phyloP scores from a whole-genome alignment of 352 stramenopile genomes.

The Thalassiosira mediterranea region DNA sequence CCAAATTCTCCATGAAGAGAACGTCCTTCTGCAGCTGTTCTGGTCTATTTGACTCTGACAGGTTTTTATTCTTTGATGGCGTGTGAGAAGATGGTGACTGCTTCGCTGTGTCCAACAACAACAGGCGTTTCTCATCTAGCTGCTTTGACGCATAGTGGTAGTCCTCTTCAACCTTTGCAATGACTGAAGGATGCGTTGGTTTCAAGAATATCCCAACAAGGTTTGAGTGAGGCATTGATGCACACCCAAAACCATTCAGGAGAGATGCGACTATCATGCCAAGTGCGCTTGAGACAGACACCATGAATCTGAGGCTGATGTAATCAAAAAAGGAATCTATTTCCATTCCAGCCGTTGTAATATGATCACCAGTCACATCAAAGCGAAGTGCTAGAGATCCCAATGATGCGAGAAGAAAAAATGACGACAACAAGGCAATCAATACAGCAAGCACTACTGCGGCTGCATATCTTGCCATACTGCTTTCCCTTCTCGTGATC shows the following conservation, averaged over 20 bases:
- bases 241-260: conserved; percentile 78
- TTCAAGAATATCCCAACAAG: conserved; percentile 69
- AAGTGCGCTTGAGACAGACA: conserved; percentile 63
- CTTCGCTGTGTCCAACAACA: conserved; percentile 13
- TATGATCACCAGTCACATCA: conserved; percentile 18
- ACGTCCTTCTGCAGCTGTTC: conserved; percentile 42
- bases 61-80: conserved; percentile 7
- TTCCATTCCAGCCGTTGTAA: neutral
- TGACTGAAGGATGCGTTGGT: conserved; percentile 45
- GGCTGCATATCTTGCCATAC: conserved; percentile 3
- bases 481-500: conserved; percentile 3
- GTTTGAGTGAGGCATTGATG: conserved; percentile 73
- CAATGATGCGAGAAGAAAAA: conserved; percentile 8
- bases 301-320: conserved; percentile 17
- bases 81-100: neutral
- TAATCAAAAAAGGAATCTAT: neutral
- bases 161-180: conserved; percentile 65
- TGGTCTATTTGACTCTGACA: conserved; percentile 21
- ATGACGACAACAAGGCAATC: neutral
- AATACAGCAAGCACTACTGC: neutral
- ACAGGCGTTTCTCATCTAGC: conserved; percentile 50
- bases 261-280: conserved; percentile 66
- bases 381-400: conserved; percentile 17
- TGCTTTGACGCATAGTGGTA: conserved; percentile 41
- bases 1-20: conserved; percentile 50